Evolutionary conservation across 2,329 filamentous ascomycete genomes (phyloP).

Genomic region (Colletotrichum sp.): DNA sequence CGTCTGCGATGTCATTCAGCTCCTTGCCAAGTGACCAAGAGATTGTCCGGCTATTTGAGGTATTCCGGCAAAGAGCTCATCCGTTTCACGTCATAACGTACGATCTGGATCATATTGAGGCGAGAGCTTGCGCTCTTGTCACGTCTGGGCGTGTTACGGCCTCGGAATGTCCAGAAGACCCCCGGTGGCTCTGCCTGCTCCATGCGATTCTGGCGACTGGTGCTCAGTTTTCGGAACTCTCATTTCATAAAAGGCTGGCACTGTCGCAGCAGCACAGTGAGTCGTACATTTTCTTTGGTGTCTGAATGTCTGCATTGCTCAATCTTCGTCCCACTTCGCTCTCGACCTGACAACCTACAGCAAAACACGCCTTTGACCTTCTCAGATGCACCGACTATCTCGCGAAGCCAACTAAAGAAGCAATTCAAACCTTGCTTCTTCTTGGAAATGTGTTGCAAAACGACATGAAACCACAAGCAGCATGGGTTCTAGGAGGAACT

Average conservation of each 20-base stretch:
- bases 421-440: background rate
- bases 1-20: background rate
- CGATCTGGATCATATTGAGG: background rate
- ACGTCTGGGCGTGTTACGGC: background rate
- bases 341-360: background rate
- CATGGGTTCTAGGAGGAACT: constrained; percentile 14
- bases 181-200: background rate
- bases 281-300: background rate
- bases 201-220: background rate
- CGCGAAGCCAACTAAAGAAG: background rate
- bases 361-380: background rate
- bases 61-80: background rate
- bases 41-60: background rate
- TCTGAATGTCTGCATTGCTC: background rate
- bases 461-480: constrained; percentile 17
- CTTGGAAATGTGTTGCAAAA: constrained; percentile 18
- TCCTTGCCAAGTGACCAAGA: background rate
- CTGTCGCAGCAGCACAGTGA: background rate
- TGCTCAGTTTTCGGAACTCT: background rate
- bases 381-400: background rate
- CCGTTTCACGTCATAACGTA: background rate
- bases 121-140: background rate
- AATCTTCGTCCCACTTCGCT: background rate
- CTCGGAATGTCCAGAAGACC: background rate
- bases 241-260: background rate